Base-by-base conservation (phyloP, 2,329 filamentous ascomycete genomes). In the Fusarium miscanthi region DNA sequence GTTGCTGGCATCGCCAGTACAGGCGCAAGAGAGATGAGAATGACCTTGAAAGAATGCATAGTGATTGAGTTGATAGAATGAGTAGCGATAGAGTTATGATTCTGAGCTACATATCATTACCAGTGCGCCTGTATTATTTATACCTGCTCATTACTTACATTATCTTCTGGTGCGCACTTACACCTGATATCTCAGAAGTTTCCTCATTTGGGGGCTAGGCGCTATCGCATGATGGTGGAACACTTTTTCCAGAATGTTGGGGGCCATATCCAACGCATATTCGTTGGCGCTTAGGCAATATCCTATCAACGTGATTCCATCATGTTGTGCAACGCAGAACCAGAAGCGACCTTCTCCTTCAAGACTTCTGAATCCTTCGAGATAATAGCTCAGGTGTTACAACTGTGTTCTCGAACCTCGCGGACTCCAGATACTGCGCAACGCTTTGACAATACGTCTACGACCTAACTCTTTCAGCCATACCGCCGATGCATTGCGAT, bases 141-240 rank as follows among this genome's bases (percentile, higher is more conserved):
- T 37, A 27, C 3, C 8, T 21, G 3, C 27, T 38, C 23, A 11
- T 2, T 0, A 12, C 7, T 2, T 0, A 12, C 7, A 3, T 6
- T 27, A 3, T 35, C n/a, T 8, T 25, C n/a, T 21, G 16, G 8
- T 6, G 2, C 16, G 3, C 8, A 23, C 3, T 35, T 51, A 10
- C n/a, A 3, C 31, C 5, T 13, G 0, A 25, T 25, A 14, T 21
- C 48, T 51, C 17, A 2, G 4, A 5, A 14, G 6, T 21, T 21
- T 14, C 5, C 31, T 51, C n/a, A 35, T 51, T 25, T 16, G 6
- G 13, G 2, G 6, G 33, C 49, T 19, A 27, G 1, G 19, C 11
- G 2, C 13, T 37, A 52, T 38, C 6, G 19, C 33, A n/a, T 2
- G 23, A 52, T 37, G 12, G 7, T 19, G 17, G 23, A 21, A 27